Evolutionary conservation across 2,329 filamentous ascomycete genomes (phyloP).

Genomic region (Arthrobotrys conoides): DNA sequence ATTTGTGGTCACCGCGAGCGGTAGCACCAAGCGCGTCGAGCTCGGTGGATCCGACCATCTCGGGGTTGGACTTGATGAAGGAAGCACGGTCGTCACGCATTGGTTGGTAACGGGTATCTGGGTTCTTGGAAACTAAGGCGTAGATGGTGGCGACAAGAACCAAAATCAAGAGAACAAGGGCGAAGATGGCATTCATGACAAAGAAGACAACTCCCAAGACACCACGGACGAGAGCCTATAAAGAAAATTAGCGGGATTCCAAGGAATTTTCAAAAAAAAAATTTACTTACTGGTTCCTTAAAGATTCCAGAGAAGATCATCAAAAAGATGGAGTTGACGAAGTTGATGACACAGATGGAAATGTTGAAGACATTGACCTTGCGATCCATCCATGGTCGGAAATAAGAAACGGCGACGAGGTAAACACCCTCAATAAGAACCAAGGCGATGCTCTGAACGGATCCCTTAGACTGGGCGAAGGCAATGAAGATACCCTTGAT

Average conservation of each 20-base stretch:
- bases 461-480: constrained; percentile 79
- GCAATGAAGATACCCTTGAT: constrained; percentile 91
- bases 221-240: constrained; percentile 81
- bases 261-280: constrained; percentile 27
- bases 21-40: constrained; percentile 90
- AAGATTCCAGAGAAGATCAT: constrained; percentile 91
- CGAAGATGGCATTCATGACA: constrained; percentile 86
- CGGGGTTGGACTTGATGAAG: constrained; percentile 95
- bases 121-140: constrained; percentile 90
- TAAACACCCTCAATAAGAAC: constrained; percentile 85
- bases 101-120: constrained; percentile 92
- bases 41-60: constrained; percentile 82
- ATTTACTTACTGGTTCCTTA: constrained; percentile 77
- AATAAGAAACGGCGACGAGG: constrained; percentile 81
- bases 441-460: constrained; percentile 84
- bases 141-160: constrained; percentile 83
- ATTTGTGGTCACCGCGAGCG: constrained; percentile 82
- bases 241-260: constrained; percentile 59
- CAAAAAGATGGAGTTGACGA: constrained; percentile 89
- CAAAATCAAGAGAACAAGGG: constrained; percentile 84
- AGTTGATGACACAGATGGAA: constrained; percentile 88
- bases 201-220: constrained; percentile 92
- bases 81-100: constrained; percentile 97
- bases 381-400: constrained; percentile 99
- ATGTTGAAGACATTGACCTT: constrained; percentile 98